Evolutionary conservation across 2,329 filamentous ascomycete genomes (phyloP).

Genomic region (Colletotrichum nymphaeae): DNA sequence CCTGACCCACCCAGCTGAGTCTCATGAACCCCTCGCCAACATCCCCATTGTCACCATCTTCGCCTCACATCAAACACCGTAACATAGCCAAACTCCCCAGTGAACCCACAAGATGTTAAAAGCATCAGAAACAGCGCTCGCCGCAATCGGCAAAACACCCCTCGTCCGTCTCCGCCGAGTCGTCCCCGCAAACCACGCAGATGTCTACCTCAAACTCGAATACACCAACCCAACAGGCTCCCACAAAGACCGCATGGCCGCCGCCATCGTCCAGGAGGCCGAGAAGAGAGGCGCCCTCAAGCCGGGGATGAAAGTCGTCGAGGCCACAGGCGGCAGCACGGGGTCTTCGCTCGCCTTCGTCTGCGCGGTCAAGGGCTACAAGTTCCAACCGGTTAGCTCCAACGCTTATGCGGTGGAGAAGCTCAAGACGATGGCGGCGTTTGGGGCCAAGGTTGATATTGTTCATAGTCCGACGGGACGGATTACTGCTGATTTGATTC

Average conservation of each 20-base stretch:
- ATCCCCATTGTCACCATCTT: neutral
- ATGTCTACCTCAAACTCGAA: conserved; percentile 29
- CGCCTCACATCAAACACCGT: neutral
- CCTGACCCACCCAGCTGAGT: neutral
- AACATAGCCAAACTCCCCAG: no score
- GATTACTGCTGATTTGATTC: conserved; percentile 25
- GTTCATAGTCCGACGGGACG: conserved; percentile 19
- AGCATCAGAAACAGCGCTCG: neutral
- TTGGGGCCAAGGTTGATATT: conserved; percentile 32
- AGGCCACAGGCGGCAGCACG: conserved; percentile 34
- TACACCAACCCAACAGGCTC: conserved; percentile 35
- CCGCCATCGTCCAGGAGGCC: conserved; percentile 27
- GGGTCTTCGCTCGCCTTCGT: conserved; percentile 31
- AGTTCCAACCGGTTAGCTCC: conserved; percentile 22
- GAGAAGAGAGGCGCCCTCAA: conserved; percentile 15
- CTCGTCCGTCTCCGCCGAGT: conserved; percentile 18
- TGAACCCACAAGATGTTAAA: neutral
- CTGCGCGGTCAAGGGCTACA: conserved; percentile 41
- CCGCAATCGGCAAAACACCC: conserved; percentile 31
- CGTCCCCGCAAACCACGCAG: conserved; percentile 14
- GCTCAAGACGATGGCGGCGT: conserved; percentile 27
- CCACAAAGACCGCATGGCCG: conserved; percentile 34
- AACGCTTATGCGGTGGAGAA: conserved; percentile 30
- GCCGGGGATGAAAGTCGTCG: conserved; percentile 19
- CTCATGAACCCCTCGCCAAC: neutral